A percentile compares a stretch with the other conserved stretches of the same genome.
phyloP scores from a whole-genome alignment of 2,329 filamentous ascomycete species.

The Cryoendolithus antarcticus region DNA sequence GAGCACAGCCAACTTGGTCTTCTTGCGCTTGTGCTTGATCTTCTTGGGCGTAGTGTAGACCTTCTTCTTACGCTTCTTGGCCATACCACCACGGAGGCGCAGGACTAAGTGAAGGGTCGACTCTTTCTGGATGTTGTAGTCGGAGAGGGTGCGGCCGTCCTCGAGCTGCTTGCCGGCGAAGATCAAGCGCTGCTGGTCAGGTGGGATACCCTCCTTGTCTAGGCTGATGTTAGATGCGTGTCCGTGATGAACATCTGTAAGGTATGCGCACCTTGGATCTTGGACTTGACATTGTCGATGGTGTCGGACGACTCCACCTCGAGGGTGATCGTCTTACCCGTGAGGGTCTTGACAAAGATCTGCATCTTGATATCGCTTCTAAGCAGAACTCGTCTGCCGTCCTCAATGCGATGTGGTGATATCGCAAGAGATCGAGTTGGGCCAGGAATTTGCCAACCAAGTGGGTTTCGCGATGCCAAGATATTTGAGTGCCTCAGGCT shows the following conservation, averaged over 20 bases:
- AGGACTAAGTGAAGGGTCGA: slow-evolving; percentile 96
- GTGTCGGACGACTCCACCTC: slow-evolving; percentile 99
- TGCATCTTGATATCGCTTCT: slow-evolving; percentile 45
- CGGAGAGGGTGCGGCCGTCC: slow-evolving; percentile 94
- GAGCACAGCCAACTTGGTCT: slow-evolving; percentile 99
- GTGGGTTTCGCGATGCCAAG: too few relatives aligned
- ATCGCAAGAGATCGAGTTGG: too few relatives aligned
- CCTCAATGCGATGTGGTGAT: slow-evolving; percentile 1
- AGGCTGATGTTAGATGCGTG: slow-evolving; percentile 34
- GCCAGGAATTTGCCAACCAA: too few relatives aligned
- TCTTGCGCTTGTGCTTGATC: slow-evolving; percentile 99
- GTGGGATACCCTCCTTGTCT: slow-evolving; percentile 99
- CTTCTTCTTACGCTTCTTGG: slow-evolving; percentile 99
- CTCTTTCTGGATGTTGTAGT: slow-evolving; percentile 99
- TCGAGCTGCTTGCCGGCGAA: slow-evolving; percentile 99
- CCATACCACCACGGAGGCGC: slow-evolving; percentile 88
- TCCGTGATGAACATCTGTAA: neutral
- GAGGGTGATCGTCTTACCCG: slow-evolving; percentile 99
- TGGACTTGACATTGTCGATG: slow-evolving; percentile 99
- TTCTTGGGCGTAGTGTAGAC: slow-evolving; percentile 99
- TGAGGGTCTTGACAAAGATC: slow-evolving; percentile 98
- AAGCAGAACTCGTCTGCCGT: slow-evolving; percentile 2
- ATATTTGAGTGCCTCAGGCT: too few relatives aligned
- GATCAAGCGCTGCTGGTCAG: slow-evolving; percentile 98
- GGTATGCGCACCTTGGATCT: slow-evolving; percentile 54